Conservation (phyloP, 768 basidiomycete species). For the Tricholoma flavovirens region DNA sequence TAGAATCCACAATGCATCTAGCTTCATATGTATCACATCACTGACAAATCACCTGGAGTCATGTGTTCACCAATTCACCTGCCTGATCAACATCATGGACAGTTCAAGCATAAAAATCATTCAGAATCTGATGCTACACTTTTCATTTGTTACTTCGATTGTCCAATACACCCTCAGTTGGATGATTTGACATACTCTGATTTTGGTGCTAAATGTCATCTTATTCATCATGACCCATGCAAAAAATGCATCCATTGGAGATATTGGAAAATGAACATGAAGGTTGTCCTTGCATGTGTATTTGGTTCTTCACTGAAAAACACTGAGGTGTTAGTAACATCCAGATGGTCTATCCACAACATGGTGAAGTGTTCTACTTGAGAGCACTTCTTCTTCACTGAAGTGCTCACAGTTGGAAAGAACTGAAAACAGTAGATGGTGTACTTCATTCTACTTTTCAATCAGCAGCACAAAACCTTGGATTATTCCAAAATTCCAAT, state of each 20-base stretch:
- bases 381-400: slow-evolving; percentile 19
- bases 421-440: slow-evolving; percentile 19
- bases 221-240: neutral
- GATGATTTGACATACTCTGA: neutral
- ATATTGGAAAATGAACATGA: neutral
- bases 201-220: neutral
- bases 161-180: neutral
- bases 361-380: slow-evolving; percentile 31
- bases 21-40: slow-evolving; percentile 30
- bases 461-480: slow-evolving; percentile 9
- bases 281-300: slow-evolving; percentile 5
- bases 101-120: slow-evolving; percentile 15
- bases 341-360: slow-evolving; percentile 16
- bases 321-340: slow-evolving; percentile 20
- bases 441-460: slow-evolving; percentile 15
- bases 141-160: slow-evolving; percentile 16
- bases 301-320: slow-evolving; percentile 3
- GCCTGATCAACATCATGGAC: slow-evolving; percentile 11
- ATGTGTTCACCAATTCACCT: slow-evolving; percentile 30
- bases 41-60: slow-evolving; percentile 27
- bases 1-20: slow-evolving; percentile 32
- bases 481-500: neutral
- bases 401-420: slow-evolving; percentile 9
- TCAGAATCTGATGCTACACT: slow-evolving; percentile 1
- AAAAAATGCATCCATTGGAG: neutral